These are phyloP conservation scores for Candida xiaguanensis DNA, from an alignment of 805 yeast species.

Conservation along the genomic window DNA sequence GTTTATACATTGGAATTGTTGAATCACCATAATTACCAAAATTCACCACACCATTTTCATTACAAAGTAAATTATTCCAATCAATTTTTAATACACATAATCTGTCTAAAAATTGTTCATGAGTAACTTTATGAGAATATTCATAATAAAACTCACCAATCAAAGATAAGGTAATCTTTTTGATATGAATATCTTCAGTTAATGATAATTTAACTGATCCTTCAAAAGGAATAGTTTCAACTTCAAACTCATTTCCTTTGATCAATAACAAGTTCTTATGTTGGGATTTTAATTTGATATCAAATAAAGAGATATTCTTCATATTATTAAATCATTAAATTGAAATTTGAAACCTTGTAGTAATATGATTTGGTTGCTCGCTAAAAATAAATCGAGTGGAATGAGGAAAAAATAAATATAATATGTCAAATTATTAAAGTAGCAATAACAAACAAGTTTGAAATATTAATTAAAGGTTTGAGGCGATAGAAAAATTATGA, in stretches of 20 bases:
- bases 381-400: background rate
- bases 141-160: slow-evolving; percentile 43
- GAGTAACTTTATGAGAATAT: slow-evolving; percentile 26
- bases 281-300: slow-evolving; percentile 34
- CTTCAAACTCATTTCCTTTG: slow-evolving; percentile 43
- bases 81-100: slow-evolving; percentile 38
- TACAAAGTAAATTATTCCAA: slow-evolving; percentile 47
- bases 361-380: background rate
- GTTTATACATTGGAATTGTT: slow-evolving; percentile 21
- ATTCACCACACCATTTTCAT: slow-evolving; percentile 32
- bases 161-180: slow-evolving; percentile 34
- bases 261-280: slow-evolving; percentile 41
- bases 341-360: background rate
- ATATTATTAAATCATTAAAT: background rate
- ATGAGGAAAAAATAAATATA: background rate
- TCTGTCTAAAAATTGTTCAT: slow-evolving; percentile 35
- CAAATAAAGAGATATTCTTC: slow-evolving; percentile 24
- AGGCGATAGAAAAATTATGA: too few species aligned
- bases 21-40: slow-evolving; percentile 43
- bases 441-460: too few species aligned
- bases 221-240: slow-evolving; percentile 38
- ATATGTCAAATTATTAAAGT: background rate
- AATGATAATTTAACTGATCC: slow-evolving; percentile 48
- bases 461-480: too few species aligned
- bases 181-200: slow-evolving; percentile 40